Conservation (phyloP, 2,329 filamentous ascomycete genomes). For the Lachnellula arida region DNA sequence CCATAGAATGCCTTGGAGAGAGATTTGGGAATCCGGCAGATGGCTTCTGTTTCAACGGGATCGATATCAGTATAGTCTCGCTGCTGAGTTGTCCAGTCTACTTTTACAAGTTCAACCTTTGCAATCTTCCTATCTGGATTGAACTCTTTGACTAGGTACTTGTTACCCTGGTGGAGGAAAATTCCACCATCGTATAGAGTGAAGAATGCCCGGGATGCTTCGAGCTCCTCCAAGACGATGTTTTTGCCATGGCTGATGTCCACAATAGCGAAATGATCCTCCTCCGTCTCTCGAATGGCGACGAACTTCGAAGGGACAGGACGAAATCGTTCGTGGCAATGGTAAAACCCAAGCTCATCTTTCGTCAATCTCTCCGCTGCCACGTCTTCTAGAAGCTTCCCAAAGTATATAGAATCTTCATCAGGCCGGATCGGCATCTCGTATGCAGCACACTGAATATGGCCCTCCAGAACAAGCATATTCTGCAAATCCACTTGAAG, state of each 20-base stretch:
- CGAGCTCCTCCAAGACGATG: conserved; percentile 87
- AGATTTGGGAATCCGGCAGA: conserved; percentile 63
- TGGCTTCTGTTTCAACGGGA: conserved; percentile 84
- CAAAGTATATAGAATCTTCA: conserved; percentile 76
- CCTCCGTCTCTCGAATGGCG: conserved; percentile 81
- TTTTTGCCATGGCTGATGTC: conserved; percentile 82
- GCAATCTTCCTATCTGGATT: conserved; percentile 75
- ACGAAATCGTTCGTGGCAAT: conserved; percentile 83
- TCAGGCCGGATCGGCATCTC: conserved; percentile 87
- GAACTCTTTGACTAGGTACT: conserved; percentile 88
- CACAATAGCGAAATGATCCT: conserved; percentile 91
- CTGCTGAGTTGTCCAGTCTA: conserved; percentile 93
- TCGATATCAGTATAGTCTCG: conserved; percentile 93
- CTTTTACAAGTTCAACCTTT: conserved; percentile 80
- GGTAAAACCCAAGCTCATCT: conserved; percentile 78
- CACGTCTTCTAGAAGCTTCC: conserved; percentile 64
- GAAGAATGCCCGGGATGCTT: conserved; percentile 90
- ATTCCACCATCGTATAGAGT: conserved; percentile 96
- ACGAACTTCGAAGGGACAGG: conserved; percentile 80
- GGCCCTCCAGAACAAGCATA: conserved; percentile 85
- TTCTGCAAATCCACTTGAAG: conserved; percentile 90
- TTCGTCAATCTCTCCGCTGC: conserved; percentile 68
- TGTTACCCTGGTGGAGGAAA: conserved; percentile 92
- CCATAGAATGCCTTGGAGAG: conserved; percentile 76
- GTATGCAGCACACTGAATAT: conserved; percentile 90